phyloP scores from a whole-genome alignment of 1,284 basidiomycete genomes.

The Thelephora terrestris region DNA sequence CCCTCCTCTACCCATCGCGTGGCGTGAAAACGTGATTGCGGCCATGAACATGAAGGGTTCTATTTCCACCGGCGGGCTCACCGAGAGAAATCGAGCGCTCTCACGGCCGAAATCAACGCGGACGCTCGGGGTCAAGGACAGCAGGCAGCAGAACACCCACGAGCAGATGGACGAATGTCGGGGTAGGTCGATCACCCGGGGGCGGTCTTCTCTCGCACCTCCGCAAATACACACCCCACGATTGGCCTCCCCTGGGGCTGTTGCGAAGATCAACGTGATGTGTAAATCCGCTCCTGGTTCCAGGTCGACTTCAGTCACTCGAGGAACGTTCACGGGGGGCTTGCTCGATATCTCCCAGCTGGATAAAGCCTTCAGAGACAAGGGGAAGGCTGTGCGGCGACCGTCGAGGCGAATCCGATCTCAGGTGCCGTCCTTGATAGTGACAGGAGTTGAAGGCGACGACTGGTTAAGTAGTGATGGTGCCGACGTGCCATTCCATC shows the following conservation, averaged over 20 bases:
- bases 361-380: background rate
- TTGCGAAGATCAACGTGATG: conserved; percentile 42
- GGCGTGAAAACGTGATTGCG: conserved; percentile 53
- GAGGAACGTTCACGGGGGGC: conserved; percentile 7
- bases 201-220: background rate
- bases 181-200: background rate
- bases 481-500: conserved; percentile 13
- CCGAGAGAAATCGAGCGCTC: conserved; percentile 28
- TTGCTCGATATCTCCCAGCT: conserved; percentile 1
- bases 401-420: conserved; percentile 10
- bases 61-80: conserved; percentile 29
- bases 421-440: conserved; percentile 29
- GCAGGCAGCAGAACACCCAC: conserved; percentile 7
- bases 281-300: conserved; percentile 53
- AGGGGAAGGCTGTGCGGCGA: conserved; percentile 1
- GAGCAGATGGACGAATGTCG: conserved; percentile 12
- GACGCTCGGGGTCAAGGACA: conserved; percentile 11
- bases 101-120: conserved; percentile 13
- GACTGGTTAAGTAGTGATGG: conserved; percentile 23
- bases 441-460: conserved; percentile 31
- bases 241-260: conserved; percentile 26
- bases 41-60: conserved; percentile 46
- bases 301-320: conserved; percentile 25
- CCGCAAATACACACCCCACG: conserved; percentile 2
- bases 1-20: conserved; percentile 45